Evolutionary conservation across 2,329 filamentous ascomycete species (phyloP), one percentile per base, ranked within the genome.

Genomic region (Myrmaecium sp.): DNA sequence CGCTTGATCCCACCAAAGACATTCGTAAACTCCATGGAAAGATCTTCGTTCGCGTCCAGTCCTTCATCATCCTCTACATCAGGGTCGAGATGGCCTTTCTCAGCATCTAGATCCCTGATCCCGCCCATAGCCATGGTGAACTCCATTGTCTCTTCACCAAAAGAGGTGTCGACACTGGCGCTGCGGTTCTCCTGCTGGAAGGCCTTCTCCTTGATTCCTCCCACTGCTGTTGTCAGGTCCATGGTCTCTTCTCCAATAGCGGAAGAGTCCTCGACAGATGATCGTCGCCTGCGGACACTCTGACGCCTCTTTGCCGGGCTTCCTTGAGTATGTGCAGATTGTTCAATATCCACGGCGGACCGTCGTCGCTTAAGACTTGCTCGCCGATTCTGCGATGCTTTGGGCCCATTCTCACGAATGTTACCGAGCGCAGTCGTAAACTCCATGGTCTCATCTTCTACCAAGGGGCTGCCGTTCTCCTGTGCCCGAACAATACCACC

Each of bases 401-500:
- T 44, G 5, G 35, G 30, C 15, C 33, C 33, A 28, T 39, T 39
- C 14, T 46, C 37, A 16, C 62, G 47, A 27, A 66, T 62, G 28
- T 55, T 56, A 12, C 66, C 65, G 23, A 67, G 51, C 11, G 61
- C 60, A 36, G 60, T 57, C 3, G 66, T 69, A 25, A 69, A 53
- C 23, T 70, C 65, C 64, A 67, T 61, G 15, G 57, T 63, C 34
- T 56, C 55, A 30, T 64, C 60, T 5, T 55, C 57, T 13, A 44
- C 35, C 5, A 49, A 49, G 10, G 57, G 52, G 33, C 47, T 49
- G 19, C 46, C 43, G 3, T 38, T 23, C 22, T 37, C 28, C 26
- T 50, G 40, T 17, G 52, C 60, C 4, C 63, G 55, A 12, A 93
- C 51, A 28, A 95, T 94, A 3, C 74, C 69, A 6, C 86, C 86